phyloP scores from a whole-genome alignment of 768 basidiomycete genomes.

The Boletus fagicola region DNA sequence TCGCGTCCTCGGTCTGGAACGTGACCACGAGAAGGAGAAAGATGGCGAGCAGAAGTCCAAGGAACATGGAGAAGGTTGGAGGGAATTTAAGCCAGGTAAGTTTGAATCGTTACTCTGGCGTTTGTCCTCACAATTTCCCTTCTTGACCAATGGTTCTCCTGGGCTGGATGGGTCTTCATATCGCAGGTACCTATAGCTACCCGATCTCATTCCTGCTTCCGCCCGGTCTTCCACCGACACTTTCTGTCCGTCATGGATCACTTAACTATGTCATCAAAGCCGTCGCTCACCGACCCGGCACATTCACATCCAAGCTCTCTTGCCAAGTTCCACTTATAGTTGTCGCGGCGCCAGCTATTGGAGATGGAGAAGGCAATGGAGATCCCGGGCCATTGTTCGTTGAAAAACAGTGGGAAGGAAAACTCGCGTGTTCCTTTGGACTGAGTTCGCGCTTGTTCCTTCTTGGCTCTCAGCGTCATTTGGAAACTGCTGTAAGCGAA shows the following conservation, averaged over 20 bases:
- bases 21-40: constrained; percentile 14
- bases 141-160: not conserved
- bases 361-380: constrained; percentile 61
- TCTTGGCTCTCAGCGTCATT: constrained; percentile 50
- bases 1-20: constrained; percentile 26
- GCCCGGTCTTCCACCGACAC: constrained; percentile 71
- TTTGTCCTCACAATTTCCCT: not conserved
- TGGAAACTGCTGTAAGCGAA: not conserved
- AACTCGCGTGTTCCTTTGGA: constrained; percentile 78
- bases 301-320: constrained; percentile 74
- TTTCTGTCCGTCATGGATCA: constrained; percentile 71
- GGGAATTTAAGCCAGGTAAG: constrained; percentile 86
- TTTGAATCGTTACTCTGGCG: not conserved
- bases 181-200: constrained; percentile 85
- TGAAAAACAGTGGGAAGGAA: constrained; percentile 88
- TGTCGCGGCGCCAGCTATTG: constrained; percentile 73
- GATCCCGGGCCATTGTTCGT: constrained; percentile 80
- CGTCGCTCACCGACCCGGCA: constrained; percentile 81
- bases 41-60: constrained; percentile 33
- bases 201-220: constrained; percentile 93
- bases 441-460: constrained; percentile 79
- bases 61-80: constrained; percentile 60
- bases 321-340: constrained; percentile 71
- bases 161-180: constrained; percentile 1
- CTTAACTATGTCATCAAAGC: constrained; percentile 81